Conservation (phyloP, 202 grass and related monocot species). For the Zoysia matrella region DNA sequence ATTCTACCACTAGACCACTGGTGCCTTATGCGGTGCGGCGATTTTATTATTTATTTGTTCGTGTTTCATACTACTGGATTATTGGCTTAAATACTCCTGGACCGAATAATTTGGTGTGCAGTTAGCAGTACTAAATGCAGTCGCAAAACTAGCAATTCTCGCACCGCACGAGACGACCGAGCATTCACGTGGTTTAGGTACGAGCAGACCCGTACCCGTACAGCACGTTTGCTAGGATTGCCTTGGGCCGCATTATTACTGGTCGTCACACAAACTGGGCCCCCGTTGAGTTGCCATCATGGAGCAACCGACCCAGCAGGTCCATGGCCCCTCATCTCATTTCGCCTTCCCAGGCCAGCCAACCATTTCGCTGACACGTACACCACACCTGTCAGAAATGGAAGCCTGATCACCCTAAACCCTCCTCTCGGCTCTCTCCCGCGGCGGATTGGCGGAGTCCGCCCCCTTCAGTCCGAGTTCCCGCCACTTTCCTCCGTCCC, state of each 20-base stretch:
- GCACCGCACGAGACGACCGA: neutral
- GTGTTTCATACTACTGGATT: no score
- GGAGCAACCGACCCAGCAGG: neutral
- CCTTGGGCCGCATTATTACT: neutral
- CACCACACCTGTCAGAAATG: neutral
- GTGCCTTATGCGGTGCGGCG: constrained; percentile 37
- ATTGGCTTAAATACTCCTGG: no score
- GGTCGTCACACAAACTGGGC: neutral
- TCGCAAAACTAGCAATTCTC: neutral
- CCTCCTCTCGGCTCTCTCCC: neutral
- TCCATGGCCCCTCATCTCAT: neutral
- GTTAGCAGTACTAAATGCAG: no score
- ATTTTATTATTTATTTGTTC: no score
- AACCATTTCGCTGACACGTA: neutral
- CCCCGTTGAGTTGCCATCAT: neutral
- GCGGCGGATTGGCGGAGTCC: constrained; percentile 16
- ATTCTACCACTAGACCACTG: constrained; percentile 99
- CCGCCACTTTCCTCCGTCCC: constrained; percentile 42
- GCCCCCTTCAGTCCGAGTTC: constrained; percentile 32
- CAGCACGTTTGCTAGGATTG: no score
- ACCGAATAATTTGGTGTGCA: no score
- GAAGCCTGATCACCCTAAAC: constrained; percentile 9
- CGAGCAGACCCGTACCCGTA: neutral
- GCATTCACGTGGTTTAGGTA: neutral
- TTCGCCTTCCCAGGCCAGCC: no score